A percentile compares a stretch with the other conserved stretches of the same genome.
Evolutionary conservation across 2,329 filamentous ascomycete genomes (phyloP).

Genomic region (Epichloe baconii): DNA sequence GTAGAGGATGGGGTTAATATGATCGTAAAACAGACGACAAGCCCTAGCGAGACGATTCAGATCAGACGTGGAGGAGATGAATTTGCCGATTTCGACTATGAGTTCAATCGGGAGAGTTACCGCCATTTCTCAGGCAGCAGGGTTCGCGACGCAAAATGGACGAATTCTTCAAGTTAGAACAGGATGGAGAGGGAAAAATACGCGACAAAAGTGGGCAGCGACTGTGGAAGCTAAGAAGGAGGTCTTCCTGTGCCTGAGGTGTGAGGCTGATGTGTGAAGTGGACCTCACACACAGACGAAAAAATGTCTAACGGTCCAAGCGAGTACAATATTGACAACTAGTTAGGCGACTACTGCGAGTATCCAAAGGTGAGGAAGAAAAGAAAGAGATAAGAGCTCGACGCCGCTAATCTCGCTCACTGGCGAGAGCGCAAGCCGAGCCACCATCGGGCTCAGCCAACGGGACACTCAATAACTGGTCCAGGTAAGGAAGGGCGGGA

Average conservation of each 20-base stretch:
- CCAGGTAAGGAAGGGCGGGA: no score
- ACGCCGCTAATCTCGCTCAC: no score
- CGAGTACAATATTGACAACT: no score
- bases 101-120: conserved; percentile 1
- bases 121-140: neutral
- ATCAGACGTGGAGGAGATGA: neutral
- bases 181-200: neutral
- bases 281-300: neutral
- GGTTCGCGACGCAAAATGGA: neutral
- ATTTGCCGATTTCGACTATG: neutral
- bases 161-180: neutral
- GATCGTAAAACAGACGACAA: neutral
- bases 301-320: no score
- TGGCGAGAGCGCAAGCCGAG: no score
- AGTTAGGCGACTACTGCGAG: no score
- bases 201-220: neutral
- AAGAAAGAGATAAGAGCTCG: no score
- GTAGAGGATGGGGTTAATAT: neutral
- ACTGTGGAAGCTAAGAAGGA: neutral
- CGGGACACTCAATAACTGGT: no score
- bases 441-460: no score
- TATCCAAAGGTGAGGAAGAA: no score
- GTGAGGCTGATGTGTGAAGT: neutral
- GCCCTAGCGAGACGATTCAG: neutral
- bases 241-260: no score